Percentiles rank a stretch among this genome's conserved stretches.
phyloP scores from a whole-genome alignment of 2,329 filamentous ascomycete genomes.

The Juglanconis sp. region DNA sequence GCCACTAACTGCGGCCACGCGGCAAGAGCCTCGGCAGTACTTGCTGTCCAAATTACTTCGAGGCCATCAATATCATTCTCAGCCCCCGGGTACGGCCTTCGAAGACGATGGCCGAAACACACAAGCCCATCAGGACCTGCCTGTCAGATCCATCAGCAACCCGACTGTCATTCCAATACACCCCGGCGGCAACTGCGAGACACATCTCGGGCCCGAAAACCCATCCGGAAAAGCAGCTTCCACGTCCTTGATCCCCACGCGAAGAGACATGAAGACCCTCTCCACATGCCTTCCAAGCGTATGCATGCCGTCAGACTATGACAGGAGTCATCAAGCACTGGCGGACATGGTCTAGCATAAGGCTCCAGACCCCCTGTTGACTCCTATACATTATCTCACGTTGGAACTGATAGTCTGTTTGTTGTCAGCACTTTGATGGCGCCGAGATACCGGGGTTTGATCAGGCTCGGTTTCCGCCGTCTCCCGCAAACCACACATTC shows the following conservation, averaged over 20 bases:
- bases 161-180: not conserved
- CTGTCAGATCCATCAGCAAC: not conserved
- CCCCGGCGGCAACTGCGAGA: not conserved
- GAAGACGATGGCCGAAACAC: too few species aligned
- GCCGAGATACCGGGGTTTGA: not conserved
- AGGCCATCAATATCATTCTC: too few species aligned
- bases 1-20: too few species aligned
- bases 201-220: not conserved
- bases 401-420: not conserved
- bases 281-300: not conserved
- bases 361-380: not conserved
- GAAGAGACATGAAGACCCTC: not conserved
- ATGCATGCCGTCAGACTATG: too few species aligned
- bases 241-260: not conserved
- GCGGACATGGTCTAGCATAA: not conserved
- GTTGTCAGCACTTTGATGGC: not conserved
- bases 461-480: not conserved
- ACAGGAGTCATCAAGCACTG: too few species aligned
- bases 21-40: too few species aligned
- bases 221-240: not conserved
- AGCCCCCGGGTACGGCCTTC: too few species aligned
- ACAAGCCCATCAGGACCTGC: too few species aligned
- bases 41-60: too few species aligned
- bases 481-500: not conserved
- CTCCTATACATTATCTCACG: not conserved